Conservation (phyloP, 2,329 filamentous ascomycete genomes). For the Talaromyces sp. region DNA sequence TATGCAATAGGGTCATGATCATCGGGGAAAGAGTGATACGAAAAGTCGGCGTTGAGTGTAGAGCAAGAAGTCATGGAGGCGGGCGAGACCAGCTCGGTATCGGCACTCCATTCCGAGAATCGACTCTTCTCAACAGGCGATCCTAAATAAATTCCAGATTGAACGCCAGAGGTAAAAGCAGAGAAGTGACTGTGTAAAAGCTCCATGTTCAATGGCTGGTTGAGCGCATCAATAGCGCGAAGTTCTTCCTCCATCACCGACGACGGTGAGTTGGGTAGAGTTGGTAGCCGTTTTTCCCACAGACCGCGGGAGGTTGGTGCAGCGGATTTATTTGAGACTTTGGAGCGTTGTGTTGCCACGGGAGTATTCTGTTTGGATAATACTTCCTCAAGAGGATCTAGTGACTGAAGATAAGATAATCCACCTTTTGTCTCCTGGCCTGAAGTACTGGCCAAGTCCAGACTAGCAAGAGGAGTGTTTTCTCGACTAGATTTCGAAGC, state of each 20-base stretch:
- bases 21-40: background rate
- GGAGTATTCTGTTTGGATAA: constrained; percentile 19
- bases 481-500: constrained; percentile 24
- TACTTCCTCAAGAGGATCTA: constrained; percentile 19
- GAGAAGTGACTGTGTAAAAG: constrained; percentile 39
- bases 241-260: constrained; percentile 40
- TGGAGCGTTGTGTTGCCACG: constrained; percentile 13
- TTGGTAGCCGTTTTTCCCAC: constrained; percentile 38
- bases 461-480: constrained; percentile 15
- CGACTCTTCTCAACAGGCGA: constrained; percentile 30
- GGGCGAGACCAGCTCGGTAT: constrained; percentile 30
- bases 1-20: background rate
- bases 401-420: background rate
- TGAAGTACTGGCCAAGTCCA: constrained; percentile 1
- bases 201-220: constrained; percentile 27
- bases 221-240: constrained; percentile 28
- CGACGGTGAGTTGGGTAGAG: constrained; percentile 42
- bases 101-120: constrained; percentile 38
- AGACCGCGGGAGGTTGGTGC: constrained; percentile 24
- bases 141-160: constrained; percentile 19
- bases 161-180: constrained; percentile 30
- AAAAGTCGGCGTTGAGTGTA: constrained; percentile 22
- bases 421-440: constrained; percentile 1
- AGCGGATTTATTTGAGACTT: constrained; percentile 14
- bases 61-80: constrained; percentile 33